Evolutionary conservation across 2,329 filamentous ascomycete genomes (phyloP).

Genomic region (Rhynchosporium graminicola): DNA sequence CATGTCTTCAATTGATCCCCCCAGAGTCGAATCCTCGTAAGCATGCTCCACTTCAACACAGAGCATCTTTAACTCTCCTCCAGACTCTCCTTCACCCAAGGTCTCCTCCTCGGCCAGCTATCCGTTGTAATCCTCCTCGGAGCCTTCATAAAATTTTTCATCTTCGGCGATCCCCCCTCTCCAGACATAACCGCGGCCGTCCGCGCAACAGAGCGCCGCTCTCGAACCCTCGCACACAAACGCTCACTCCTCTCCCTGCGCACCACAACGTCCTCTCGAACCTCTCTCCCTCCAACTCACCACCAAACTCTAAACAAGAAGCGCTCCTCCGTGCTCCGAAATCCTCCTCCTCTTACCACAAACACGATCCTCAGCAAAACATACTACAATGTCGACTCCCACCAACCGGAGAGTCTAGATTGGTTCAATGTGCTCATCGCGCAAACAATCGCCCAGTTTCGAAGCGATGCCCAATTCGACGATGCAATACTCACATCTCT

Average conservation of each 20-base stretch:
- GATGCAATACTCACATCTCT: slow-evolving; percentile 86
- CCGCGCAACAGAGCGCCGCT: slow-evolving; percentile 72
- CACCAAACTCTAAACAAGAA: slow-evolving; percentile 55
- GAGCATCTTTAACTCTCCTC: slow-evolving; percentile 5
- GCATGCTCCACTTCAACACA: slow-evolving; percentile 25
- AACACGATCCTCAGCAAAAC: slow-evolving; percentile 93
- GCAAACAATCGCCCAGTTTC: slow-evolving; percentile 93
- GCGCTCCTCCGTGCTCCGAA: slow-evolving; percentile 72
- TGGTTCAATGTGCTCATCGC: slow-evolving; percentile 99
- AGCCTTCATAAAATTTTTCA: slow-evolving; percentile 99
- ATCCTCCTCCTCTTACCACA: slow-evolving; percentile 78
- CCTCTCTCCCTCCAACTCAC: slow-evolving; percentile 37
- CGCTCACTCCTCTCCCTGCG: slow-evolving; percentile 68
- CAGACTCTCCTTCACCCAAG: slow-evolving; percentile 73
- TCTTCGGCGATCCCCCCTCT: slow-evolving; percentile 90
- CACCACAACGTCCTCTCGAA: slow-evolving; percentile 42
- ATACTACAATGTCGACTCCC: slow-evolving; percentile 93
- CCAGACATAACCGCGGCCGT: slow-evolving; percentile 77
- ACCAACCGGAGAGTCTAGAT: slow-evolving; percentile 94
- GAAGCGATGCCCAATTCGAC: slow-evolving; percentile 88
- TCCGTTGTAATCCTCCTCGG: slow-evolving; percentile 89
- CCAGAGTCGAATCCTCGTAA: slow-evolving; percentile 46
- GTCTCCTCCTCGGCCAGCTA: slow-evolving; percentile 88
- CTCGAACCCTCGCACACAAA: slow-evolving; percentile 74
- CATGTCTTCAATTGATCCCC: slow-evolving; percentile 28